These are phyloP conservation scores for Hypoxylon crocopeplum DNA, from an alignment of 495 filamentous ascomycete species.

Conservation along the genomic window DNA sequence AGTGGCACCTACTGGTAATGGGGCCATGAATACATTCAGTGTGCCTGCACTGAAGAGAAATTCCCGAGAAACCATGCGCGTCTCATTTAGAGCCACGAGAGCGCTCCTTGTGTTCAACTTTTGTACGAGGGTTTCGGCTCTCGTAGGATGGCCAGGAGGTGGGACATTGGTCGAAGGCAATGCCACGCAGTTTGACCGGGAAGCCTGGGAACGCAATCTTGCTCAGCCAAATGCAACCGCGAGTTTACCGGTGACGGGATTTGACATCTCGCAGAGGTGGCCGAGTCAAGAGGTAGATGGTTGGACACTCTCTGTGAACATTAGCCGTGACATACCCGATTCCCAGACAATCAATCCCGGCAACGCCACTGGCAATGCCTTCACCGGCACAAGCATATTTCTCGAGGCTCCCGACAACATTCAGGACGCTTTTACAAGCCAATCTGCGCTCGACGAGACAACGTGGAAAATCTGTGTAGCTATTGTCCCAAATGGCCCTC, in stretches of 20 bases:
- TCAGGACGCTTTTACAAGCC: constrained; percentile 20
- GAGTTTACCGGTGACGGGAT: constrained; percentile 18
- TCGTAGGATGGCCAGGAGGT: constrained; percentile 31
- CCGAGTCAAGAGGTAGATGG: constrained; percentile 31
- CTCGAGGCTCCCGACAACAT: constrained; percentile 26
- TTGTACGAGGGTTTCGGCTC: constrained; percentile 3
- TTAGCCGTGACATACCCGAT: constrained; percentile 35
- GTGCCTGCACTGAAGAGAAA: not conserved
- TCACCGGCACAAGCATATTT: constrained; percentile 40
- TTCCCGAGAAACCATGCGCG: constrained; percentile 2
- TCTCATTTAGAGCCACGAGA: not conserved
- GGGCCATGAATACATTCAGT: not conserved
- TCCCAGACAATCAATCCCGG: constrained; percentile 25
- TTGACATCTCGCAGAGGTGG: constrained; percentile 30
- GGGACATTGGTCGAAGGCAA: constrained; percentile 30
- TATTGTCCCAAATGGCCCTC: constrained; percentile 30
- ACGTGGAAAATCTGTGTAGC: constrained; percentile 40
- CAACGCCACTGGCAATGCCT: constrained; percentile 28
- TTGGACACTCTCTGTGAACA: constrained; percentile 32
- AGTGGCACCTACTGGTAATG: not conserved
- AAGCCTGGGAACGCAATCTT: constrained; percentile 33
- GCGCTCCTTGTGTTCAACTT: constrained; percentile 1
- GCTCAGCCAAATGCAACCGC: constrained; percentile 34
- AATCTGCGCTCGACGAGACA: constrained; percentile 32
- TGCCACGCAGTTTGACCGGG: constrained; percentile 30